phyloP scores from a whole-genome alignment of 768 basidiomycete genomes.

The Tricholomella constricta region DNA sequence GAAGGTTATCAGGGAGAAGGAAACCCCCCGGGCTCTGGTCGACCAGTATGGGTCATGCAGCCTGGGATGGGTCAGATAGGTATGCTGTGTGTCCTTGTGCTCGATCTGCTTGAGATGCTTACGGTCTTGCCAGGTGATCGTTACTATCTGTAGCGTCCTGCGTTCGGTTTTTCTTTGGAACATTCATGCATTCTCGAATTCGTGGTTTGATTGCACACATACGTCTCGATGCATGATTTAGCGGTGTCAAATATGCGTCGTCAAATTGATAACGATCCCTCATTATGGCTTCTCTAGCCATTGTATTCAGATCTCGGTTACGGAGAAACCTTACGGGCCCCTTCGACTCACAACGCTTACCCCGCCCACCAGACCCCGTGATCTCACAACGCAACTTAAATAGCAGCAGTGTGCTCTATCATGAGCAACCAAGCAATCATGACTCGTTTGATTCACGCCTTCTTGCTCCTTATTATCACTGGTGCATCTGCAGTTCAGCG shows the following conservation, averaged over 20 bases:
- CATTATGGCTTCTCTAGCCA: neutral
- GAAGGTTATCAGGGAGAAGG: slow-evolving; percentile 55
- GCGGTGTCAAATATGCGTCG: slow-evolving; percentile 7
- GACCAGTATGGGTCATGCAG: slow-evolving; percentile 80
- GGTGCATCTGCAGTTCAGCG: neutral
- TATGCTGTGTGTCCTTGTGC: neutral
- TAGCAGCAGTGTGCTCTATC: neutral
- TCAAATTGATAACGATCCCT: too few relatives aligned
- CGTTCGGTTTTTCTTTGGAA: neutral
- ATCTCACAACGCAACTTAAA: neutral
- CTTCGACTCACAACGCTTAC: neutral
- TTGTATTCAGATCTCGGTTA: neutral
- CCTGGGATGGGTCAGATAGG: slow-evolving; percentile 92
- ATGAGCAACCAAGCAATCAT: neutral
- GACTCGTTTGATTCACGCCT: neutral
- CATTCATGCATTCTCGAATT: neutral
- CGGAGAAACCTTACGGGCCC: slow-evolving; percentile 12
- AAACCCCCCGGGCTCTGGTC: slow-evolving; percentile 49
- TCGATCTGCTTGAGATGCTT: slow-evolving; percentile 14
- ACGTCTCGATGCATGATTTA: neutral
- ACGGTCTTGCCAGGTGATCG: slow-evolving; percentile 35
- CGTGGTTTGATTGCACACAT: neutral
- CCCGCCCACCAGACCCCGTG: neutral
- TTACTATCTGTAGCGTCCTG: slow-evolving; percentile 34
- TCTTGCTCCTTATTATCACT: slow-evolving; percentile 1